A percentile compares a stretch with the other conserved stretches of the same genome.
phyloP scores from a whole-genome alignment of 108 stramenopile genomes.

The Aureococcus anophagefferens region DNA sequence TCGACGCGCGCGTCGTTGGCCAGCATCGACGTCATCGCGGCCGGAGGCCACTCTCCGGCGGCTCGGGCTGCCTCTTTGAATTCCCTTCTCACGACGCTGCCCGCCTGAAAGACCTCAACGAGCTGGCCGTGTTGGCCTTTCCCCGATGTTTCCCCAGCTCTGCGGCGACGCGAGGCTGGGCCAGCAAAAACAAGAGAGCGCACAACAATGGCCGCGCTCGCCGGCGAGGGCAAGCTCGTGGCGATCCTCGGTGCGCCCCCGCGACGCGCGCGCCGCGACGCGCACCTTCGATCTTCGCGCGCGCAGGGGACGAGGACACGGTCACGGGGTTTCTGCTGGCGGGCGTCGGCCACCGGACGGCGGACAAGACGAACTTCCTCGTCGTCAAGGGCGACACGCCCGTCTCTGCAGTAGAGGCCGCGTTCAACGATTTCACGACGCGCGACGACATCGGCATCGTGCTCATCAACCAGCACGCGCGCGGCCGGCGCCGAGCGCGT shows the following conservation, averaged over 20 bases:
- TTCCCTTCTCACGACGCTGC: no score
- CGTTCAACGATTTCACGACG: conserved; percentile 62
- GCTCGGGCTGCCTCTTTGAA: no score
- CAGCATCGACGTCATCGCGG: no score
- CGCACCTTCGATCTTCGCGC: neutral
- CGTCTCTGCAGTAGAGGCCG: conserved; percentile 57
- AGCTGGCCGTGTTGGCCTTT: no score
- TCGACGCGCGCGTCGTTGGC: neutral
- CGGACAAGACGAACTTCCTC: conserved; percentile 85
- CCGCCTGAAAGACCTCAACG: no score
- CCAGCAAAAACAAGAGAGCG: no score
- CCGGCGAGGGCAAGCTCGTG: neutral
- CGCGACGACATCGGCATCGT: conserved; percentile 91
- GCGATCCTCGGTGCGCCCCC: neutral
- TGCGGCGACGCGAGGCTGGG: no score
- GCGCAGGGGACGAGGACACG: conserved; percentile 63
- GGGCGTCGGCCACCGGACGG: conserved; percentile 89
- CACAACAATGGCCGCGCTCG: no score
- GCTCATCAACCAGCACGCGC: conserved; percentile 87
- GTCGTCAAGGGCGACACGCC: conserved; percentile 80
- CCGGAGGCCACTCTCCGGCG: no score
- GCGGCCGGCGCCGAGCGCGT: no score
- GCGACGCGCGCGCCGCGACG: no score
- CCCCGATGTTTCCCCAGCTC: no score
- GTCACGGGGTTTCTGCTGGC: conserved; percentile 95